A percentile compares a stretch with the other conserved stretches of the same genome.
Evolutionary conservation across 306 rosid genomes (phyloP).

Genomic region (Fagus crenata): DNA sequence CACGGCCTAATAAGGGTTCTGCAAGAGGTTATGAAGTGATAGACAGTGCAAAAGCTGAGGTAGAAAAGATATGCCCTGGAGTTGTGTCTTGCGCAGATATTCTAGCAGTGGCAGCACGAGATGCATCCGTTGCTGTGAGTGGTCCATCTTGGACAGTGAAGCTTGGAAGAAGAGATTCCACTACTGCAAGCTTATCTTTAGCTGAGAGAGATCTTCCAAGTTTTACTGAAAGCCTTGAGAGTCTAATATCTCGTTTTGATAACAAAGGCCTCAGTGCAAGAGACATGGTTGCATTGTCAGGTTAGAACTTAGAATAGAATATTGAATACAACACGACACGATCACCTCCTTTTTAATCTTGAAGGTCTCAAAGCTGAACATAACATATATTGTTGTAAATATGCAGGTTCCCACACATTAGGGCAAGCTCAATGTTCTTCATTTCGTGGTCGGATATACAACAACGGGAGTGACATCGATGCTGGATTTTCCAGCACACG

Average conservation of each 20-base stretch:
- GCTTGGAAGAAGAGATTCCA: slow-evolving; percentile 43
- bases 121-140: slow-evolving; percentile 59
- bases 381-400: neutral
- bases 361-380: neutral
- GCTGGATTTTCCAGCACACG: slow-evolving; percentile 50
- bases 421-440: slow-evolving; percentile 54
- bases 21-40: slow-evolving; percentile 48
- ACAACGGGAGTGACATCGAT: slow-evolving; percentile 44
- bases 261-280: slow-evolving; percentile 31
- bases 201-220: slow-evolving; percentile 34
- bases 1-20: slow-evolving; percentile 26
- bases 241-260: slow-evolving; percentile 15
- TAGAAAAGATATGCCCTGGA: slow-evolving; percentile 58
- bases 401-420: slow-evolving; percentile 50
- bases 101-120: slow-evolving; percentile 59
- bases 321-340: neutral
- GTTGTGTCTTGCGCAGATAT: slow-evolving; percentile 51
- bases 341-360: neutral
- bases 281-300: slow-evolving; percentile 42
- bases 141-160: slow-evolving; percentile 47
- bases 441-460: slow-evolving; percentile 52
- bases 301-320: neutral
- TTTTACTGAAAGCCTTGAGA: slow-evolving; percentile 24
- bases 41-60: slow-evolving; percentile 50
- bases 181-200: slow-evolving; percentile 15